phyloP scores from a whole-genome alignment of 78 protist genomes.

The Polysphondylium violaceum region DNA sequence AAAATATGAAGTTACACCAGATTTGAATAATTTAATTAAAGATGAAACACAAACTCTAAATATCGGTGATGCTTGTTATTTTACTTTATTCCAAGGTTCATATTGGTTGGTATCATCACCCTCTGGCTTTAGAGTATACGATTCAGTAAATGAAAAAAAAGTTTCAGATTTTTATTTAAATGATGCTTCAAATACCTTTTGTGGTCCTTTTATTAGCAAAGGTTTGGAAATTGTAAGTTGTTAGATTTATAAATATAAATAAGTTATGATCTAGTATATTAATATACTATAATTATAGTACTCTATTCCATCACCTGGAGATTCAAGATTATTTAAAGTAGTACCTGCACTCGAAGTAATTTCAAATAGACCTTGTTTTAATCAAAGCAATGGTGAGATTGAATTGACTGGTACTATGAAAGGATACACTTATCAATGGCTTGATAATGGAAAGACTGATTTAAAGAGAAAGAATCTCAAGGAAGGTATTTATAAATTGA shows the following conservation, averaged over 20 bases:
- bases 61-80: constrained; percentile 21
- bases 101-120: constrained; percentile 23
- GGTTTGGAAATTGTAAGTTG: constrained; percentile 67
- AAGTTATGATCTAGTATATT: not conserved
- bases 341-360: constrained; percentile 30
- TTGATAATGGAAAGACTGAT: not conserved
- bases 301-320: not conserved
- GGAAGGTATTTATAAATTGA: not conserved
- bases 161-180: not conserved
- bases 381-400: constrained; percentile 47
- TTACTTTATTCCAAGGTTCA: not conserved
- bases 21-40: not conserved
- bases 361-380: constrained; percentile 34
- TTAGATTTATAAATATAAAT: not conserved
- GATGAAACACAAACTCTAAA: not conserved
- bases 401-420: not conserved
- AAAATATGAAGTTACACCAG: not conserved
- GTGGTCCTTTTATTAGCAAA: constrained; percentile 45
- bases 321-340: constrained; percentile 7
- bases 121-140: constrained; percentile 28
- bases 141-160: not conserved
- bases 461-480: not conserved
- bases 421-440: constrained; percentile 37
- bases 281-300: not conserved
- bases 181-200: constrained; percentile 3